Percentiles rank a stretch among this genome's conserved stretches.
These are phyloP conservation scores for Arthroderma sp. DNA, from an alignment of 2,329 filamentous ascomycete genomes.

Conservation along the genomic window DNA sequence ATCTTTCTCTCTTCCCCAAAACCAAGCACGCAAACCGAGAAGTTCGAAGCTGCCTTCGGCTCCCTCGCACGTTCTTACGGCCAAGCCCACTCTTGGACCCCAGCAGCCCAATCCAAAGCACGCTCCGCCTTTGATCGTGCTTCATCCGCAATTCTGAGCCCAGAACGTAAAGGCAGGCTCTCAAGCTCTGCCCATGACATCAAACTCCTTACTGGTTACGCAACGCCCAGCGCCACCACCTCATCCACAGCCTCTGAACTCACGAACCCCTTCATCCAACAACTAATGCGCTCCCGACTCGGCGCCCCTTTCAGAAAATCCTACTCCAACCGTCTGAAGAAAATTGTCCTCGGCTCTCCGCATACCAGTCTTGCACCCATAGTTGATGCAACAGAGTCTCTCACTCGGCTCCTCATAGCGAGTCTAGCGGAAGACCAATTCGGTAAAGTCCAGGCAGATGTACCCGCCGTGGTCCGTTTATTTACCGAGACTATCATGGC, in stretches of 20 bases:
- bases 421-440: constrained; percentile 70
- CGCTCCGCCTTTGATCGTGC: constrained; percentile 27
- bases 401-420: constrained; percentile 55
- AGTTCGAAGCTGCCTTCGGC: constrained; percentile 30
- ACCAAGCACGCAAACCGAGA: constrained; percentile 23
- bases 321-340: constrained; percentile 51
- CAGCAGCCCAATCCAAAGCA: constrained; percentile 24
- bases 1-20: constrained; percentile 33
- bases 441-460: constrained; percentile 73
- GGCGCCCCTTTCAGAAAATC: constrained; percentile 59
- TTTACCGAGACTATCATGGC: constrained; percentile 56
- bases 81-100: constrained; percentile 31
- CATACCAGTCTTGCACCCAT: constrained; percentile 57
- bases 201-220: constrained; percentile 21
- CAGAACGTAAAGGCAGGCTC: constrained; percentile 27
- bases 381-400: constrained; percentile 56
- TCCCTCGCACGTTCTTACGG: constrained; percentile 35
- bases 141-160: constrained; percentile 26
- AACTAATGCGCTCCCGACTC: constrained; percentile 39
- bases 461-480: constrained; percentile 59
- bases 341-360: constrained; percentile 59
- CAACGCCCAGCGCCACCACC: constrained; percentile 29
- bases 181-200: constrained; percentile 25
- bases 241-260: constrained; percentile 31
- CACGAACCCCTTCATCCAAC: constrained; percentile 35